Base-by-base conservation (phyloP, 768 basidiomycete genomes). In the Suillus paluster region DNA sequence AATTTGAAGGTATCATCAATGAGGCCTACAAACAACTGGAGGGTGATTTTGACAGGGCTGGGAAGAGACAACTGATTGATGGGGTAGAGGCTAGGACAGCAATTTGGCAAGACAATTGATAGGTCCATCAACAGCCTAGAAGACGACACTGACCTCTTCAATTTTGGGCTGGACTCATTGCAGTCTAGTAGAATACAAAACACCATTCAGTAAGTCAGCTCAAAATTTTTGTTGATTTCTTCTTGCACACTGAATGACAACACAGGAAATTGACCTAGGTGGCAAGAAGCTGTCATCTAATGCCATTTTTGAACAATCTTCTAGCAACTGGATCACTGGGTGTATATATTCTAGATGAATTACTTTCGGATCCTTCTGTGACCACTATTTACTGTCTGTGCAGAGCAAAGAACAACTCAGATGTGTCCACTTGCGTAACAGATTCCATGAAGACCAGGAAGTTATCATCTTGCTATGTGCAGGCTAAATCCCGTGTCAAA, bases 91-190 rank as follows among this genome's bases (percentile, higher is more conserved):
- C 71, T 1, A 63, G 39, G 30, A 30, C 3, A 7, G 27, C 52
- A 15, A 52, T 74, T 74, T 23, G 39, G 36, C 36, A 65, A 41
- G 72, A 74, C 62, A 42, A 55, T 74, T 52, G 63, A 72, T 42
- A 53, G 63, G 30, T 58, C 61, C 11, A 52, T 63, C 3, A 63
- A 66, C 11, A 46, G 50, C 15, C 64, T 72, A n/a, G 52, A 62
- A 46, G 68, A 72, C 34, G 67, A 72, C n/a, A 77, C 76, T 27
- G 83, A 84, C 58, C 54, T 81, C 34, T 81, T 81, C 44, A 67
- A 78, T 0, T 84, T 80, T 52, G 86, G 86, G 27, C 75, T 87
- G 36, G 83, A 87, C 67, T 84, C 84, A 11, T 66, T 86, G 23
- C 81, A 84, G 61, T 82, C 81, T 12, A 80, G 81, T 4, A 72